Evolutionary conservation across 73 alveolate genomes (phyloP), one percentile per base, ranked within the genome.

Genomic region (Tetrahymena thermophila): DNA sequence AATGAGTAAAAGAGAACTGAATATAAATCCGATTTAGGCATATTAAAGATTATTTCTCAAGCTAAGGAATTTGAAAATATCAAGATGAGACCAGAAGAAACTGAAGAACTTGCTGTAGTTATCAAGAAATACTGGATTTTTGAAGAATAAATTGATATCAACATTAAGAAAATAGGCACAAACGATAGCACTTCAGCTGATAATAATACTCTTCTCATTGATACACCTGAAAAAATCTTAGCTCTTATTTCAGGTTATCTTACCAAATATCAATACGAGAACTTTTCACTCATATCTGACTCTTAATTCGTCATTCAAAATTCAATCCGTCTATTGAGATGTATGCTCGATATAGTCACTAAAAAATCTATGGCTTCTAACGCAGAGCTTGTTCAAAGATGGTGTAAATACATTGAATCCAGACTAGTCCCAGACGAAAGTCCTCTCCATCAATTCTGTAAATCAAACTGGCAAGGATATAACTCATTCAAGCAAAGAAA

Each of bases 301-400:
- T 96, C 98, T 94, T 96, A 97, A 96, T 98, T 98, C 96, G 96
- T 98, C 56, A 98, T 98, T 23, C 98, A 99, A 96, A 99, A 99
- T 94, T 95, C 99, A 57, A 99, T 99, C n/a, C 98, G 99, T 97
- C 96, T 99, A 38, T 94, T 98, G 50, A 98, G 99, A 97, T 99
- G 99, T 28, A 98, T 99, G 96, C 98, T 98, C 85, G 99, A 99
- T 94, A 97, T 99, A 58, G 98, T 99, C 31, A 95, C 99, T 50
- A 98, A 99, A 95, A 99, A 98, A 98, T 97, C 98, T 96, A 96
- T 97, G 95, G 97, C 99, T 34, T 56, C 94, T 19, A 98, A 98
- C 34, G 97, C 99, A 89, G 97, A 96, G 93, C 96, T 95, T 42
- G 97, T 98, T 93, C 95, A 98, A 34, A 98, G 97, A 95, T 97